phyloP scores from a whole-genome alignment of 305 asterid genomes.

The Petunia hybrid region DNA sequence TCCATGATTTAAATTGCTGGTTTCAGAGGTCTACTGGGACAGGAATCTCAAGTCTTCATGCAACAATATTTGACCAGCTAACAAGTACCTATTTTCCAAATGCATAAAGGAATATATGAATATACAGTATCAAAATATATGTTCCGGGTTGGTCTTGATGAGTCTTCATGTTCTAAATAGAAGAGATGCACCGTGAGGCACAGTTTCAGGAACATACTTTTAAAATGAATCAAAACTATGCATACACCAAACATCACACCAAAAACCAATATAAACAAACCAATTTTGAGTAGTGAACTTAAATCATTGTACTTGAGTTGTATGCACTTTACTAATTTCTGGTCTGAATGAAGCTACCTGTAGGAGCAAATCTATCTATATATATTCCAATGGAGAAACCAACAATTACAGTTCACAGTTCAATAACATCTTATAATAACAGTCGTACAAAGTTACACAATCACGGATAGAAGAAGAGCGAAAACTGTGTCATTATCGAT shows the following conservation, averaged over 20 bases:
- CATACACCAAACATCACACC: too few relatives aligned
- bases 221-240: too few relatives aligned
- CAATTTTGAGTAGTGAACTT: not conserved
- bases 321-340: not conserved
- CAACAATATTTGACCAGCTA: not conserved
- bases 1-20: not conserved
- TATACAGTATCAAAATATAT: not conserved
- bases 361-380: not conserved
- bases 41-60: not conserved
- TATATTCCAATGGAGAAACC: not conserved
- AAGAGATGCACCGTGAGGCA: too few relatives aligned
- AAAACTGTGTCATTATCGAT: slow-evolving; percentile 5
- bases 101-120: not conserved
- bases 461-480: slow-evolving; percentile 9
- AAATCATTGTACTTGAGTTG: not conserved
- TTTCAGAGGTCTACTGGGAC: too few relatives aligned
- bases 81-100: not conserved
- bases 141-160: too few relatives aligned
- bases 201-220: too few relatives aligned
- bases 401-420: not conserved
- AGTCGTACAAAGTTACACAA: not conserved
- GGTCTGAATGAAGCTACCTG: not conserved
- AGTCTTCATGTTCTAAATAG: too few relatives aligned
- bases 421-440: not conserved
- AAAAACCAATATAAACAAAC: too few relatives aligned